These are phyloP conservation scores for Phyllosticta ampelicida DNA, from an alignment of 2,329 filamentous ascomycete species.

Conservation along the genomic window DNA sequence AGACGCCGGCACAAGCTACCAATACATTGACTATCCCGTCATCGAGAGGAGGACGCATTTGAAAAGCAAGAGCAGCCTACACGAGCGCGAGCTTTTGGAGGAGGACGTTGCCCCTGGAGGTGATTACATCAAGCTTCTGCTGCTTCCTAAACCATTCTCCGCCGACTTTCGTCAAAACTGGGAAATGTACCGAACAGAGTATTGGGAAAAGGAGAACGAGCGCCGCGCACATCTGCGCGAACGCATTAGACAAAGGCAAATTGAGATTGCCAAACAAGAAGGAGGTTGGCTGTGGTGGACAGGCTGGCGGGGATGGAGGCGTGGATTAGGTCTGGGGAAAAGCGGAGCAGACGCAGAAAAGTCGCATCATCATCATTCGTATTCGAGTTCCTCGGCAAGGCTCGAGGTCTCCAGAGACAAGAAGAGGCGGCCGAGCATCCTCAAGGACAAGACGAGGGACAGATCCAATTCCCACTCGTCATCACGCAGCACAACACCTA, in stretches of 20 bases:
- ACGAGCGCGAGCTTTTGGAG: slow-evolving; percentile 54
- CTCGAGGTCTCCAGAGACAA: slow-evolving; percentile 13
- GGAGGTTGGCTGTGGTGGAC: slow-evolving; percentile 81
- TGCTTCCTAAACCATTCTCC: slow-evolving; percentile 90
- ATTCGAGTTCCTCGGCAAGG: slow-evolving; percentile 3
- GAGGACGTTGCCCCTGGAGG: slow-evolving; percentile 86
- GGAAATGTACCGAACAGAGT: slow-evolving; percentile 88
- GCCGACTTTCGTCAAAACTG: slow-evolving; percentile 93
- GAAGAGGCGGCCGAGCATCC: slow-evolving; percentile 21
- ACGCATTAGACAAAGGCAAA: slow-evolving; percentile 58
- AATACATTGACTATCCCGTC: slow-evolving; percentile 60
- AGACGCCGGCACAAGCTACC: slow-evolving; percentile 58
- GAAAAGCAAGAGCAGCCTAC: not conserved
- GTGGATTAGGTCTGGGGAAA: slow-evolving; percentile 20
- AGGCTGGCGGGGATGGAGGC: slow-evolving; percentile 51
- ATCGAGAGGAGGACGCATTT: slow-evolving; percentile 33
- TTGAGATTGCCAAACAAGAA: slow-evolving; percentile 54
- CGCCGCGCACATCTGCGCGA: slow-evolving; percentile 62
- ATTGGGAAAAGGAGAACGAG: slow-evolving; percentile 96
- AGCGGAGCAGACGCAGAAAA: slow-evolving; percentile 22
- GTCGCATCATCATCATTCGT: slow-evolving; percentile 13
- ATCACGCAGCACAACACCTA: slow-evolving; percentile 24
- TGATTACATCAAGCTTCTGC: slow-evolving; percentile 79
- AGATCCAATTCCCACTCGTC: slow-evolving; percentile 22
- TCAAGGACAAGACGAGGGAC: slow-evolving; percentile 20